Evolutionary conservation across 768 basidiomycete genomes (phyloP).

Genomic region (Boletus rex-veris): DNA sequence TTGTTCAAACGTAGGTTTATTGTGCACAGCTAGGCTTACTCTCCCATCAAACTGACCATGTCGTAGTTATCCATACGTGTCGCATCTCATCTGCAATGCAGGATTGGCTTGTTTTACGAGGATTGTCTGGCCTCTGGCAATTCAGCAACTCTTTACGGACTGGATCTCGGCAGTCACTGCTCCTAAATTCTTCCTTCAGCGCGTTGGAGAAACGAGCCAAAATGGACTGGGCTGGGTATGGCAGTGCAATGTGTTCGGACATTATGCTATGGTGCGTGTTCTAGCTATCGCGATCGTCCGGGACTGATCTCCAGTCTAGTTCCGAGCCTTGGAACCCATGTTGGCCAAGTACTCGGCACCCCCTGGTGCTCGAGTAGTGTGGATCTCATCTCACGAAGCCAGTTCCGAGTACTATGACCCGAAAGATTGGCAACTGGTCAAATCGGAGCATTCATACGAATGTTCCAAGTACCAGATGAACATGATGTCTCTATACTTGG

Average conservation of each 20-base stretch:
- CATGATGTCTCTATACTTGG: constrained; percentile 55
- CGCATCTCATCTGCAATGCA: constrained; percentile 79
- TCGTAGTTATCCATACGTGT: constrained; percentile 71
- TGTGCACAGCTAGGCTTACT: background rate
- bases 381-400: constrained; percentile 75
- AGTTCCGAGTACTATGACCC: constrained; percentile 50
- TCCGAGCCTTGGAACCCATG: constrained; percentile 54
- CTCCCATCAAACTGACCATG: background rate
- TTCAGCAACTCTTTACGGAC: constrained; percentile 46
- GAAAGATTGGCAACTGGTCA: constrained; percentile 69
- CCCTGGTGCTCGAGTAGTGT: constrained; percentile 60
- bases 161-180: constrained; percentile 48
- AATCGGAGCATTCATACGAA: constrained; percentile 63
- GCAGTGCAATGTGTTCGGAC: constrained; percentile 83
- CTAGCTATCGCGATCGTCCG: background rate
- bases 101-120: constrained; percentile 58
- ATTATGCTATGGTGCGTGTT: constrained; percentile 67
- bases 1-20: constrained; percentile 49
- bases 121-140: constrained; percentile 47
- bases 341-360: constrained; percentile 44
- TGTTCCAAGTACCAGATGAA: constrained; percentile 76
- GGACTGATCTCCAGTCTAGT: constrained; percentile 41
- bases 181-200: constrained; percentile 58
- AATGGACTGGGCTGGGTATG: constrained; percentile 80
- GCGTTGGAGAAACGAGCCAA: constrained; percentile 51